A percentile compares a stretch with the other conserved stretches of the same genome.
These are phyloP conservation scores for Tetrahymena thermophila DNA, from an alignment of 73 alveolate species.

Conservation along the genomic window DNA sequence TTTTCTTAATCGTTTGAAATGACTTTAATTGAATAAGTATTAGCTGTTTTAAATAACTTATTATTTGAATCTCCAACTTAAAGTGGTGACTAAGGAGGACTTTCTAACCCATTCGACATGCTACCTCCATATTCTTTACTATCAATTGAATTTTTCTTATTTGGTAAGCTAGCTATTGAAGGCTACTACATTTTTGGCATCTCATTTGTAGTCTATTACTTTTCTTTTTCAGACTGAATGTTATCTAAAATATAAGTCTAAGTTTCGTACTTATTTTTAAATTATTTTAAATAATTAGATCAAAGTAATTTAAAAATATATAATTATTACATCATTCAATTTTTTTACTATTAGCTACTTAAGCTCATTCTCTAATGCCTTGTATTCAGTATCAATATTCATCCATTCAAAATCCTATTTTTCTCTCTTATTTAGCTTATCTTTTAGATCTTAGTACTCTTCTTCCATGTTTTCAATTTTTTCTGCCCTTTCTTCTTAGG, in stretches of 20 bases:
- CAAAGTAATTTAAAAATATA: no score
- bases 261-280: neutral
- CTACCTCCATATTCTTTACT: neutral
- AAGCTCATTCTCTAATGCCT: neutral
- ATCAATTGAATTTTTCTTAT: neutral
- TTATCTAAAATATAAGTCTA: neutral
- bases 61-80: neutral
- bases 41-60: neutral
- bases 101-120: neutral
- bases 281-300: neutral
- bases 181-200: neutral
- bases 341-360: neutral
- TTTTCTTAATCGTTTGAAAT: neutral
- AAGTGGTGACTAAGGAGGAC: neutral
- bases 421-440: neutral
- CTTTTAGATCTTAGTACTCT: neutral
- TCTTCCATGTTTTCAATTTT: neutral
- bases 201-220: neutral
- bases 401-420: neutral
- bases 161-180: neutral
- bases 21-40: neutral
- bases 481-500: neutral
- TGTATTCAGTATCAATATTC: neutral
- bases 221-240: neutral
- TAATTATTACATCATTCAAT: neutral